phyloP scores from a whole-genome alignment of 352 stramenopile species.

The Globisporangium echinulatum region DNA sequence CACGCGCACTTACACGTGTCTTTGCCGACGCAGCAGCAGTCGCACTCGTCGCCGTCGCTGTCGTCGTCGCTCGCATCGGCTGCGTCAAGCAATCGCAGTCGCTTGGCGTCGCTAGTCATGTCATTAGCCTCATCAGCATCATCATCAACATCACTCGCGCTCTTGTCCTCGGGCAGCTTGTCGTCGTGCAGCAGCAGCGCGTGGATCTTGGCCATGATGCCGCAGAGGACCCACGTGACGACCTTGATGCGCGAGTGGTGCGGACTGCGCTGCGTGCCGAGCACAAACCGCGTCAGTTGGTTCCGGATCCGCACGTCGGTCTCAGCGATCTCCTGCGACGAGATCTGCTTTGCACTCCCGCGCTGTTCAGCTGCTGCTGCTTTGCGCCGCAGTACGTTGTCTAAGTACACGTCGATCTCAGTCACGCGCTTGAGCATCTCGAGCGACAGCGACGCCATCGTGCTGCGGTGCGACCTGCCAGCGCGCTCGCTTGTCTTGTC shows the following conservation, averaged over 20 bases:
- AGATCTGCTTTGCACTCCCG: slow-evolving; percentile 28
- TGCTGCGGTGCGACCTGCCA: slow-evolving; percentile 12
- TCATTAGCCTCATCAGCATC: slow-evolving; percentile 25
- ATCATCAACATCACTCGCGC: slow-evolving; percentile 8
- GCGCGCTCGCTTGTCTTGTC: slow-evolving; percentile 1
- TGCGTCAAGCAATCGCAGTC: not conserved
- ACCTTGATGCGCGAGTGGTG: slow-evolving; percentile 81
- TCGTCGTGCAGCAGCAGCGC: slow-evolving; percentile 64
- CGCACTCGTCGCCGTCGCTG: slow-evolving; percentile 63
- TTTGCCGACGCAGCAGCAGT: slow-evolving; percentile 67
- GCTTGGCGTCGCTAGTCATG: slow-evolving; percentile 9
- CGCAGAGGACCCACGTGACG: slow-evolving; percentile 82
- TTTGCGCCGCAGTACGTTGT: slow-evolving; percentile 71
- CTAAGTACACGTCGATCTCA: slow-evolving; percentile 75
- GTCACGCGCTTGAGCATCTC: slow-evolving; percentile 80
- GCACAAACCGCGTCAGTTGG: slow-evolving; percentile 69
- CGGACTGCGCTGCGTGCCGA: slow-evolving; percentile 64
- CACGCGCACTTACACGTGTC: slow-evolving; percentile 49
- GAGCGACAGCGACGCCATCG: slow-evolving; percentile 49
- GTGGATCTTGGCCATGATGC: slow-evolving; percentile 82
- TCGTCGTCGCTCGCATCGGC: slow-evolving; percentile 17
- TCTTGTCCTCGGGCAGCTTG: slow-evolving; percentile 39
- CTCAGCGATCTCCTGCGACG: slow-evolving; percentile 62
- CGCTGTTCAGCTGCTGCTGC: slow-evolving; percentile 20
- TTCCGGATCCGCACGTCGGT: slow-evolving; percentile 73